These are phyloP conservation scores for Fistulinella prunicolor DNA, from an alignment of 768 basidiomycete species.

Conservation along the genomic window DNA sequence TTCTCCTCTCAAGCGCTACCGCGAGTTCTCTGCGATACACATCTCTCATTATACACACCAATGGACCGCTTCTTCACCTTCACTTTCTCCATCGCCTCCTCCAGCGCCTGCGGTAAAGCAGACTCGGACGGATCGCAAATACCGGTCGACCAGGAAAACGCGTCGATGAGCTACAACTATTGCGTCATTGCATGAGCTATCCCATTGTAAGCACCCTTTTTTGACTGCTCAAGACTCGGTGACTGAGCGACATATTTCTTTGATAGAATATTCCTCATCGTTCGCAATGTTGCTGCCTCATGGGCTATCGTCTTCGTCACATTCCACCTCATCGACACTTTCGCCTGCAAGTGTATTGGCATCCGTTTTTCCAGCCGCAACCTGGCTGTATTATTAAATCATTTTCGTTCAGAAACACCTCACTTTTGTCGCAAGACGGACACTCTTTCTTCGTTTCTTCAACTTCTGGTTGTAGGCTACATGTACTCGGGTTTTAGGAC, in stretches of 20 bases:
- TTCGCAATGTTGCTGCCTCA: neutral
- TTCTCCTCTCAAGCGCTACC: constrained; percentile 1
- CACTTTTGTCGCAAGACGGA: constrained; percentile 17
- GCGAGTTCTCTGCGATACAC: constrained; percentile 9
- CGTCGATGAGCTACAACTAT: neutral
- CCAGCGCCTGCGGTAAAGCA: neutral
- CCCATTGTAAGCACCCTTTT: constrained; percentile 11
- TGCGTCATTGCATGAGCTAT: constrained; percentile 21
- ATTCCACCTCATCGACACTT: neutral
- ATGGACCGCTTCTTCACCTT: constrained; percentile 21
- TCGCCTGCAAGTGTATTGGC: constrained; percentile 3
- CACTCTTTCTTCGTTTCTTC: neutral
- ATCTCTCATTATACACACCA: neutral
- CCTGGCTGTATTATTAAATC: constrained; percentile 2
- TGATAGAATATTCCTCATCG: neutral
- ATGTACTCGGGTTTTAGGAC: constrained; percentile 3
- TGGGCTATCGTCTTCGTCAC: neutral
- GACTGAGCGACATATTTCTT: neutral
- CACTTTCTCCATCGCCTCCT: neutral
- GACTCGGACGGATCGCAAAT: constrained; percentile 4
- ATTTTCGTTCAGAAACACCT: constrained; percentile 20
- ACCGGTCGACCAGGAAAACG: constrained; percentile 10
- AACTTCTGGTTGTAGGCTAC: constrained; percentile 4
- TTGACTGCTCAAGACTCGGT: neutral
- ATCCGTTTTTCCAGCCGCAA: constrained; percentile 8